Conservation (phyloP, 2,329 filamentous ascomycete species). For the Mycosphaerelloides madeirae region DNA sequence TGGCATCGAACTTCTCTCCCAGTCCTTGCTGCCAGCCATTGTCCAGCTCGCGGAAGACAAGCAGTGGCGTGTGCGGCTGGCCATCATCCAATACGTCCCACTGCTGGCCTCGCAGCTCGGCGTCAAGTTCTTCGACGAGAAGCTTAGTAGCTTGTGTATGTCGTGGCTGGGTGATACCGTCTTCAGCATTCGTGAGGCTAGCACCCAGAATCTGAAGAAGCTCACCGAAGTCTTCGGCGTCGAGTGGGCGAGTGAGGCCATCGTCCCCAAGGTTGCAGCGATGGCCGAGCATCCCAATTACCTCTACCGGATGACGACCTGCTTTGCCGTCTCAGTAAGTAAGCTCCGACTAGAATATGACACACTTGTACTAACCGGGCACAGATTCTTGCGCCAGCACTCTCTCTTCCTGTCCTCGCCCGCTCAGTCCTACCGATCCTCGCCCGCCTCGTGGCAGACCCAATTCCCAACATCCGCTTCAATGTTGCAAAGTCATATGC, state of each 20-base stretch:
- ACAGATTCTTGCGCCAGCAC: conserved; percentile 87
- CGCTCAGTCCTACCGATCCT: conserved; percentile 93
- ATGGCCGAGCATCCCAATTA: conserved; percentile 99
- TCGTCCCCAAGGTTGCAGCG: conserved; percentile 96
- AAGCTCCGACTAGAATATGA: background rate
- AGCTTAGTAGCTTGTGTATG: conserved; percentile 93
- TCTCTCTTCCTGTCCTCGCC: conserved; percentile 88
- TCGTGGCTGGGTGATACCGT: conserved; percentile 97
- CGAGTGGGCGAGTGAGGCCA: conserved; percentile 93
- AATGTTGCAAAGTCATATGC: conserved; percentile 98
- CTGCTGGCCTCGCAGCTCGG: conserved; percentile 92
- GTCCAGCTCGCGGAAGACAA: conserved; percentile 98
- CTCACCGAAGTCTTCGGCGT: conserved; percentile 97
- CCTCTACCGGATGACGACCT: conserved; percentile 99
- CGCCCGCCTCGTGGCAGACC: conserved; percentile 86
- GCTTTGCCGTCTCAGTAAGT: conserved; percentile 94
- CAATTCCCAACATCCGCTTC: conserved; percentile 98
- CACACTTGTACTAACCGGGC: conserved; percentile 9
- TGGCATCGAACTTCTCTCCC: conserved; percentile 92
- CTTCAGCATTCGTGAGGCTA: conserved; percentile 96
- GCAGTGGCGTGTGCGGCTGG: conserved; percentile 95
- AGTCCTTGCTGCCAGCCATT: conserved; percentile 93
- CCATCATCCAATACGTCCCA: conserved; percentile 99
- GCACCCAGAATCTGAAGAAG: conserved; percentile 96
- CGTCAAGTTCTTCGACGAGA: conserved; percentile 97